Evolutionary conservation across 441 rosid genomes (phyloP).

Genomic region (Melastoma candidum): DNA sequence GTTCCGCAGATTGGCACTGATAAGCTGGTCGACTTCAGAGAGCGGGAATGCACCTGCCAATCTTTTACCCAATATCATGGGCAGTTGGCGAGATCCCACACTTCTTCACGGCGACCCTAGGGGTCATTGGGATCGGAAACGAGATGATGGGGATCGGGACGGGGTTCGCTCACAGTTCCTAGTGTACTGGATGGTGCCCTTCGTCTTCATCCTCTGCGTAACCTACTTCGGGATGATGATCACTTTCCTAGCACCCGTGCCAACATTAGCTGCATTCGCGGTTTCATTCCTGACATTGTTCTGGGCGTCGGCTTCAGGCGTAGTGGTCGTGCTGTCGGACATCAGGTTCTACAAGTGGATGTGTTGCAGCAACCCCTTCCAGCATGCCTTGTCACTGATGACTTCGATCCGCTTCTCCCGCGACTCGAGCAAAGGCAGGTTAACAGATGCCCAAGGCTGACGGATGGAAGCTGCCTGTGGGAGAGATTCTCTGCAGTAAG

Average conservation of each 20-base stretch:
- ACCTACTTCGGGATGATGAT: constrained; percentile 31
- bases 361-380: constrained; percentile 30
- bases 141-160: constrained; percentile 21
- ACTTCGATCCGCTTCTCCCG: constrained; percentile 22
- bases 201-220: constrained; percentile 18
- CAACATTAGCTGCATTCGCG: constrained; percentile 25
- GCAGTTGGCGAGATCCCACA: constrained; percentile 25
- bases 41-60: constrained; percentile 24
- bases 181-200: constrained; percentile 19
- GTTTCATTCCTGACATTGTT: constrained; percentile 21
- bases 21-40: constrained; percentile 20
- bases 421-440: constrained; percentile 15
- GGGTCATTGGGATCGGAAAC: constrained; percentile 24
- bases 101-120: constrained; percentile 20
- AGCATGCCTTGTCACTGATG: constrained; percentile 16
- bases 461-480: constrained; percentile 20
- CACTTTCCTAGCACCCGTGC: constrained; percentile 30
- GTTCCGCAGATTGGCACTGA: constrained; percentile 29
- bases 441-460: constrained; percentile 21
- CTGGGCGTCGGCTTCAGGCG: constrained; percentile 24
- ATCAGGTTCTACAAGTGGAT: constrained; percentile 22
- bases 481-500: constrained; percentile 17
- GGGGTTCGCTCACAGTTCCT: constrained; percentile 16
- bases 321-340: constrained; percentile 22
- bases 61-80: constrained; percentile 27